Base-by-base conservation (phyloP, 2,329 filamentous ascomycete species). In the Aciculosporium take region DNA sequence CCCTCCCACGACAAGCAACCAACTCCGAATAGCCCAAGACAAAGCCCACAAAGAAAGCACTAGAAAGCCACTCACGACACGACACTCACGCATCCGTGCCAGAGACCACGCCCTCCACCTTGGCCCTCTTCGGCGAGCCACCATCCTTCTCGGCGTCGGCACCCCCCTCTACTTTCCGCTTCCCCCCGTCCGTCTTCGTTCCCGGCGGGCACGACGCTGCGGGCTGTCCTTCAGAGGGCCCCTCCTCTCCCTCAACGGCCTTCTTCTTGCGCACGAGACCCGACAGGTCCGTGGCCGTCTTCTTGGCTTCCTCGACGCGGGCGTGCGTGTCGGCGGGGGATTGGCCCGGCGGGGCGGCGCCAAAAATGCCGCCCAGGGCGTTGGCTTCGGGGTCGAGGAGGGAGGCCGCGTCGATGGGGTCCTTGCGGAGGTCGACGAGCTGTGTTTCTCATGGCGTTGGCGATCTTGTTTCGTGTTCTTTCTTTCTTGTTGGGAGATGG, bases 181-280 rank as follows among this genome's bases (percentile, higher is more conserved):
- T 64, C n/a, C n/a, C n/a, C n/a, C n/a, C n/a, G n/a, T 35, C 54
- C 47, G 41, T 76, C 72, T 53, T 54, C 46, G 23, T 5, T n/a
- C 5, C 21, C 4, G 23, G n/a, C n/a, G n/a, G n/a, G n/a, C n/a
- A n/a, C n/a, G n/a, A n/a, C n/a, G n/a, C n/a, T n/a, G n/a, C n/a
- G n/a, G n/a, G n/a, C n/a, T n/a, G n/a, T n/a, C n/a, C n/a, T n/a
- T n/a, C n/a, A n/a, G n/a, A n/a, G n/a, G n/a, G n/a, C n/a, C n/a
- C n/a, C 24, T 43, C 49, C 7, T 54, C 51, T 36, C 55, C 58
- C 53, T 67, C 65, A 46, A 56, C 51, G 7, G 9, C 6, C 59
- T 76, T 77, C 55, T 80, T 87, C 54, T 80, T 88, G 51, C 81
- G 77, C 33, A 89, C 79, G 35, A 89, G 65, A n/a, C 78, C 73